Evolutionary conservation across 192 early-diverging fungal genomes (phyloP).

Genomic region (Coemansia sp.): DNA sequence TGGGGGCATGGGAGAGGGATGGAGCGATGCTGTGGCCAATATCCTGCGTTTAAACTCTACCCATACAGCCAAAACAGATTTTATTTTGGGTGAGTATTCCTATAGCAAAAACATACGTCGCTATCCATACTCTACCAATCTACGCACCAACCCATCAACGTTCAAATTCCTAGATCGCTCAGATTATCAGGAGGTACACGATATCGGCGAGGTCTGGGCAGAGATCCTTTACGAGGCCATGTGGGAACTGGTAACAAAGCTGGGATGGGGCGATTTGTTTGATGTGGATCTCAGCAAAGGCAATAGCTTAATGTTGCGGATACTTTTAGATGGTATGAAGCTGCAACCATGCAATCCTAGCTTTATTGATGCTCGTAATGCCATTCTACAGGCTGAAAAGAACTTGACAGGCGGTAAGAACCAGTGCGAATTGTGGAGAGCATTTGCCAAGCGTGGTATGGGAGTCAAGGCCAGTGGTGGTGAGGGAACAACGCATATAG

Average conservation of each 20-base stretch:
- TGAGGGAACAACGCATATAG: slow-evolving; percentile 17
- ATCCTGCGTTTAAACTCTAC: slow-evolving; percentile 60
- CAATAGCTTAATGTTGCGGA: slow-evolving; percentile 51
- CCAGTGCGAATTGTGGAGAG: slow-evolving; percentile 58
- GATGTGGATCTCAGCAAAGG: slow-evolving; percentile 39
- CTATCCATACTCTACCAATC: slow-evolving; percentile 70
- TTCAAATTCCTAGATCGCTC: slow-evolving; percentile 72
- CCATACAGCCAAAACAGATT: slow-evolving; percentile 51
- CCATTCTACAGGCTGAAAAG: slow-evolving; percentile 58
- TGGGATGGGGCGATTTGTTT: slow-evolving; percentile 59
- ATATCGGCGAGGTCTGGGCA: slow-evolving; percentile 93
- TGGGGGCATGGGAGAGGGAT: slow-evolving; percentile 95
- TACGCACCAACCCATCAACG: slow-evolving; percentile 73
- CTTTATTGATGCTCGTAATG: slow-evolving; percentile 61
- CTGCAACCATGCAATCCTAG: slow-evolving; percentile 65
- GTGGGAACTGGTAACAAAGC: slow-evolving; percentile 62
- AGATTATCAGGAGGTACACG: slow-evolving; percentile 91
- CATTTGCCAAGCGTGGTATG: slow-evolving; percentile 66
- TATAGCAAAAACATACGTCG: slow-evolving; percentile 80
- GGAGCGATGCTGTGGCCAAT: slow-evolving; percentile 91
- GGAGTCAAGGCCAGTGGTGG: slow-evolving; percentile 30
- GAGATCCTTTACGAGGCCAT: slow-evolving; percentile 85
- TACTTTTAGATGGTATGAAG: slow-evolving; percentile 56
- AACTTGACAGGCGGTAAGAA: slow-evolving; percentile 50
- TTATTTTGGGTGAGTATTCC: slow-evolving; percentile 72